These are phyloP conservation scores for Debaryomyces tyrocola DNA, from an alignment of 805 yeast species.

Conservation along the genomic window DNA sequence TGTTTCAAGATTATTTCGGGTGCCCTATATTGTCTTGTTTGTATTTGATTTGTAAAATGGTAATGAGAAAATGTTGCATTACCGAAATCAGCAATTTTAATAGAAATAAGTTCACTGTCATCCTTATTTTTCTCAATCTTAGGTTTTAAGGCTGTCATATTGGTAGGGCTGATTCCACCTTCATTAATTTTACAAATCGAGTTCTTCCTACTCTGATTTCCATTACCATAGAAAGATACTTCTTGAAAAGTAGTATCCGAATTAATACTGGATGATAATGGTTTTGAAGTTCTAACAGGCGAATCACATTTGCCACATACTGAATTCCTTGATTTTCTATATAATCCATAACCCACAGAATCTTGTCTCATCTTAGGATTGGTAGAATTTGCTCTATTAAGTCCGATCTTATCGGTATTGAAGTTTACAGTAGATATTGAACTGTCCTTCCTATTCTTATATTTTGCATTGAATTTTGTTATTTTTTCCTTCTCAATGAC, in stretches of 20 bases:
- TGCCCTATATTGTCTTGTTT: conserved; percentile 88
- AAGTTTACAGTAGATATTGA: not conserved
- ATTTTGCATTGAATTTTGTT: conserved; percentile 9
- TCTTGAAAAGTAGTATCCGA: conserved; percentile 15
- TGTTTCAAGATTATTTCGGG: conserved; percentile 62
- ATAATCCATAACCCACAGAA: conserved; percentile 3
- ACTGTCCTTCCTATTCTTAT: not conserved
- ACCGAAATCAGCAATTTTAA: conserved; percentile 92
- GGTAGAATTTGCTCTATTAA: not conserved
- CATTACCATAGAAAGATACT: conserved; percentile 4
- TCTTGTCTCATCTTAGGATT: not conserved
- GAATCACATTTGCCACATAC: conserved; percentile 12
- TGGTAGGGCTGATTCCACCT: conserved; percentile 3
- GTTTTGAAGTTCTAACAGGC: conserved; percentile 48
- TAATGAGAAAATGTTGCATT: conserved; percentile 81
- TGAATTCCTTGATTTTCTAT: conserved; percentile 12
- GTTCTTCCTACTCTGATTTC: not conserved
- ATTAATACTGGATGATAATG: conserved; percentile 45
- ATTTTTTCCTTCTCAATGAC: conserved; percentile 34
- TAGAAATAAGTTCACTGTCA: conserved; percentile 14
- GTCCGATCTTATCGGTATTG: not conserved
- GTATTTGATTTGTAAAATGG: conserved; percentile 87
- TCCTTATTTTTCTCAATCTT: not conserved
- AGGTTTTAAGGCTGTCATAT: not conserved
- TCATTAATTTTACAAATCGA: not conserved